Evolutionary conservation across 2,329 filamentous ascomycete genomes (phyloP), one percentile per base, ranked within the genome.

Genomic region (Boeremia exigua): DNA sequence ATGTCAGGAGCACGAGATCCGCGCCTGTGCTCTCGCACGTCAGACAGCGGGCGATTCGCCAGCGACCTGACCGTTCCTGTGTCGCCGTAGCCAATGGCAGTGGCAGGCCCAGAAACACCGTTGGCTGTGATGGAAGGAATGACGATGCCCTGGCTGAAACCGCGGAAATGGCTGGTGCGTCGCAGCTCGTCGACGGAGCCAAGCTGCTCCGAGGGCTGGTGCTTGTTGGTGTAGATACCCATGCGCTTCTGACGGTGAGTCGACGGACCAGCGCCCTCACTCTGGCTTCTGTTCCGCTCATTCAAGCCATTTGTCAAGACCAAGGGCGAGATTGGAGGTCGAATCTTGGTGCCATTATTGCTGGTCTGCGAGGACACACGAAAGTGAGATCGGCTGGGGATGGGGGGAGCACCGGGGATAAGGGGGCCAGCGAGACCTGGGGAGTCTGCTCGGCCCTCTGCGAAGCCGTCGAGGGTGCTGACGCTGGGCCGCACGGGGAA

Each of bases 341-440:
- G 82, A 52, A 90, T 86, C 40, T 86, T 79, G 6, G 84, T 78
- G 2, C 83, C 64, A 79, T 63, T 83, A 23, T 63, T 89, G 50
- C 62, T 69, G 60, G 90, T 87, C 63, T 89, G 87, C 2, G 88
- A 91, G 3, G 88, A 78, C 1, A 87, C 87, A 28, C 93, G 87
- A 63, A 91, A 91, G 72, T 96, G 92, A 3, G 92, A 95, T 57
- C 89, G 85, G 4, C 85, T 85, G 0, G 92, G 92, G 56, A 96
- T 90, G 0, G 90, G 90, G 2, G 93, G 91, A 27, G 89, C 83
- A 32, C 68, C 76, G 8, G 60, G 32, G 4, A 60, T 59, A 6
- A 65, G 66, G 12, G 66, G 67, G 10, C 66, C 66, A 25, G 57
- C 58, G 8, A 61, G 32, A 3, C 61, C 60, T 6, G 66, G 66